A percentile compares a stretch with the other conserved stretches of the same genome.
Evolutionary conservation across 2,329 filamentous ascomycete species (phyloP).

Genomic region (Tolypocladium amazonense): DNA sequence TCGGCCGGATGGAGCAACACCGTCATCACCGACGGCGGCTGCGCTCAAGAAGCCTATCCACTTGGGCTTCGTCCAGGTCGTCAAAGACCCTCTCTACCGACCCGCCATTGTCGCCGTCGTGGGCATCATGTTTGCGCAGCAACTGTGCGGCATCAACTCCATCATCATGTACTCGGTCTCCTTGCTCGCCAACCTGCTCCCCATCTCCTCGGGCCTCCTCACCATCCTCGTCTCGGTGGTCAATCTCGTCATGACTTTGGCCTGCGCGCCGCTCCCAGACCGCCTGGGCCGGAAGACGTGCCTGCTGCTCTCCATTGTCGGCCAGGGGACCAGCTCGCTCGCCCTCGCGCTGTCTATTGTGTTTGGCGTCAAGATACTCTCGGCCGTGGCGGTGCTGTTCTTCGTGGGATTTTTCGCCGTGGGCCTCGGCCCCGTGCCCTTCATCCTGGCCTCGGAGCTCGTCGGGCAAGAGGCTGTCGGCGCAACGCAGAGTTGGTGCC

Average conservation of each 20-base stretch:
- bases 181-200: constrained; percentile 70
- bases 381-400: constrained; percentile 67
- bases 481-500: constrained; percentile 77
- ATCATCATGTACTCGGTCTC: constrained; percentile 98
- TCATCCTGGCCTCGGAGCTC: constrained; percentile 85
- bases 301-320: constrained; percentile 69
- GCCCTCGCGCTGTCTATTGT: constrained; percentile 73
- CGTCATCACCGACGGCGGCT: constrained; percentile 1
- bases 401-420: constrained; percentile 89
- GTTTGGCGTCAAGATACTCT: constrained; percentile 60
- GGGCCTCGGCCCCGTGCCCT: constrained; percentile 86
- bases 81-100: constrained; percentile 56
- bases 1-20: constrained; percentile 12
- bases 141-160: constrained; percentile 89
- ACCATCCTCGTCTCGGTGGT: constrained; percentile 81
- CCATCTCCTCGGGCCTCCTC: constrained; percentile 69
- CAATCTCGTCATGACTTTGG: constrained; percentile 74
- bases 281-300: constrained; percentile 80
- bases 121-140: constrained; percentile 86
- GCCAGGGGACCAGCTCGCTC: constrained; percentile 72
- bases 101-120: constrained; percentile 74
- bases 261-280: constrained; percentile 77
- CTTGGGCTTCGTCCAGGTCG: constrained; percentile 53
- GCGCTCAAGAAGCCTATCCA: constrained; percentile 19
- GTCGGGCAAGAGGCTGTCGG: constrained; percentile 86